phyloP scores from a whole-genome alignment of 805 yeast genomes.

The Lipomyces starkeyi region DNA sequence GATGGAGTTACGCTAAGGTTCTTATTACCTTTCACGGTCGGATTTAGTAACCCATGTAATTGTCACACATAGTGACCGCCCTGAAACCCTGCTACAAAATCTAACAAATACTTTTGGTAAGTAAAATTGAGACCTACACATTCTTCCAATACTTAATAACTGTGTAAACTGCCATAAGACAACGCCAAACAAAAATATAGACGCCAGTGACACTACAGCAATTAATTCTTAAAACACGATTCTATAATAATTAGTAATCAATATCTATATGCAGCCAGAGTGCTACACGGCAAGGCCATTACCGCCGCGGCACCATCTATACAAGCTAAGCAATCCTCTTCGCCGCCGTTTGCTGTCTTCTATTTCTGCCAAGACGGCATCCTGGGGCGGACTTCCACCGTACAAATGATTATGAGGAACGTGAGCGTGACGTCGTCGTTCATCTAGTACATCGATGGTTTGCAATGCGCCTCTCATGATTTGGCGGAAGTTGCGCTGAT shows the following conservation, averaged over 20 bases:
- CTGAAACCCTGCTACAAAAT: too few species aligned
- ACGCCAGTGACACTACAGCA: not conserved
- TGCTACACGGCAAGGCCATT: slow-evolving; percentile 47
- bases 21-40: too few species aligned
- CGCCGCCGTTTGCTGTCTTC: slow-evolving; percentile 41
- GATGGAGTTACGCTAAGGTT: not conserved
- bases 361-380: slow-evolving; percentile 40
- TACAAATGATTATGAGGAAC: slow-evolving; percentile 30
- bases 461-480: slow-evolving; percentile 45
- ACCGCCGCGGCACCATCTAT: slow-evolving; percentile 50
- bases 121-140: too few species aligned
- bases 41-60: too few species aligned
- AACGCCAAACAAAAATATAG: not conserved
- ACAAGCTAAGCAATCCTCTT: slow-evolving; percentile 46
- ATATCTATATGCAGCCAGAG: not conserved
- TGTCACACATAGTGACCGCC: too few species aligned
- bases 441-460: slow-evolving; percentile 35
- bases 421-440: slow-evolving; percentile 28
- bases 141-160: not conserved
- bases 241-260: not conserved
- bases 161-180: not conserved
- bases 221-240: too few species aligned
- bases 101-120: not conserved
- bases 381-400: slow-evolving; percentile 33
- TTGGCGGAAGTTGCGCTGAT: slow-evolving; percentile 44